Conservation (phyloP, 345 rosid species). For the Citrus inodora region DNA sequence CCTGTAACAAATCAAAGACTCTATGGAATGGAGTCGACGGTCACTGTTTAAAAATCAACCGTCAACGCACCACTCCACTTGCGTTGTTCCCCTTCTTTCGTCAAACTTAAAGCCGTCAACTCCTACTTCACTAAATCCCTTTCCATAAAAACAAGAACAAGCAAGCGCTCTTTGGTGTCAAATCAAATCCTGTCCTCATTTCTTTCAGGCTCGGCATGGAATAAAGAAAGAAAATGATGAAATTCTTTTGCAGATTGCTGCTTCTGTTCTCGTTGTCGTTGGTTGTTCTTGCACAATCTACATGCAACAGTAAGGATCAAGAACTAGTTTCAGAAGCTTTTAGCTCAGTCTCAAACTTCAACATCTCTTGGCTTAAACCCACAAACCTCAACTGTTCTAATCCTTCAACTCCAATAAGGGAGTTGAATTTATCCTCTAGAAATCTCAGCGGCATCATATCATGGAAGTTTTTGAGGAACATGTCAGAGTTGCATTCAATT, state of each 20-base stretch:
- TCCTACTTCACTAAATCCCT: constrained; percentile 13
- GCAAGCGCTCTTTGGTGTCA: not conserved
- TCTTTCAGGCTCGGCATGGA: constrained; percentile 21
- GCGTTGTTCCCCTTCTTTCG: not conserved
- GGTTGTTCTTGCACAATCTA: constrained; percentile 43
- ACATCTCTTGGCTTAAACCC: constrained; percentile 48
- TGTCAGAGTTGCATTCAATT: constrained; percentile 46
- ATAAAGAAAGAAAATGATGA: constrained; percentile 24
- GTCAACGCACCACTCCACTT: not conserved
- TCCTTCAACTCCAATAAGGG: constrained; percentile 24
- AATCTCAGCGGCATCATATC: constrained; percentile 63
- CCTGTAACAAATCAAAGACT: not conserved
- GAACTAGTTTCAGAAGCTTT: constrained; percentile 55
- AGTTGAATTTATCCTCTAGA: constrained; percentile 49
- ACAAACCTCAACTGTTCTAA: constrained; percentile 40
- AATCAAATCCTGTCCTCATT: not conserved
- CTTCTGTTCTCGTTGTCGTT: constrained; percentile 38
- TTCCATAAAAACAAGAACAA: not conserved
- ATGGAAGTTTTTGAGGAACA: constrained; percentile 56
- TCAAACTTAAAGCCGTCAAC: constrained; percentile 11
- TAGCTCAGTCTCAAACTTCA: constrained; percentile 62
- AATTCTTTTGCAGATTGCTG: constrained; percentile 23
- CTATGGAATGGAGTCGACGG: not conserved
- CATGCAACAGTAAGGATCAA: constrained; percentile 38
- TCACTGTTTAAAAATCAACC: not conserved